Evolutionary conservation across 1,139 yeast genomes (phyloP), one percentile per base, ranked within the genome.

Genomic region (Nematodospora anomalae): DNA sequence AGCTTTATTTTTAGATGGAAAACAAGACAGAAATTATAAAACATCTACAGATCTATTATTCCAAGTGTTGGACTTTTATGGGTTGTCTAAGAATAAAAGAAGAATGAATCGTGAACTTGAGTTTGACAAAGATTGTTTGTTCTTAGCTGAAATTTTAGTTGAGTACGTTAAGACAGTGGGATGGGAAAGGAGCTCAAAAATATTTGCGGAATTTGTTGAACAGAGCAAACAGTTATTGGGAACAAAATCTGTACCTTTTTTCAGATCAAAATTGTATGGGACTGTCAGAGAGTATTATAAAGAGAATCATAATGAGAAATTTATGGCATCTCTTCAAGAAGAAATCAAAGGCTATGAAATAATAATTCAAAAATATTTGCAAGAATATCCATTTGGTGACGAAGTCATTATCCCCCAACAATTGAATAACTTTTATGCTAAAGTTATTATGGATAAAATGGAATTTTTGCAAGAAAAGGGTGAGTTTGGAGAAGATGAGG

Each of bases 41-140:
- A 40, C 34, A 21, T 34, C 39, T 7, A 22, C 34, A 2, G 30
- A 21, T 16, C 16, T 40, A 25, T 30, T 40, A 12, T 18, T 27
- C 5, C 30, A 28, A 8, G 16, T 40, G 20, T 33, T 34, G 4
- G 22, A 23, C 6, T 20, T 16, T n/a, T 40, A 40, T 16, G 43
- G 43, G 5, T 25, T 38, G 7, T 23, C 21, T 7, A 22, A 7
- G 4, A 12, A 22, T 3, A 27, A 20, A 9, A 11, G 23, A 4
- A 21, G 16, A 12, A 11, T 21, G 10, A 34, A 27, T 21, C 35
- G 30, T n/a, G 12, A 27, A 4, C 24, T 38, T 6, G 27, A 28
- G 11, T 29, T 35, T 10, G 18, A 28, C 8, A 25, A 32, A 9
- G 41, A 38, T 13, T 16, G 27, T 15, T 12, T 32, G 9, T 26